phyloP scores from a whole-genome alignment of 78 protist genomes.

The Dictyostelium brefeldianum region DNA sequence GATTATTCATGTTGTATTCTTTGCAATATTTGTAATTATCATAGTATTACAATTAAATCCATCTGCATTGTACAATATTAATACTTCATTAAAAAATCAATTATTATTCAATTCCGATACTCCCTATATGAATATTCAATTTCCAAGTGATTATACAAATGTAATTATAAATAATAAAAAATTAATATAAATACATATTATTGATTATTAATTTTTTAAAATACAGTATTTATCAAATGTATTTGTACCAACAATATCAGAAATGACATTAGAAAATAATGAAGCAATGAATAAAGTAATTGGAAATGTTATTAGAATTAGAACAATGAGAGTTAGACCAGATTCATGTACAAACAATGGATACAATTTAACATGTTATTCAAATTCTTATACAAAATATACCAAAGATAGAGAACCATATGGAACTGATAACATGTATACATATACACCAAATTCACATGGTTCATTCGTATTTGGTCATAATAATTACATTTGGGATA shows the following conservation, averaged over 20 bases:
- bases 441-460: conserved; percentile 4
- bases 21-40: conserved; percentile 26
- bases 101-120: neutral
- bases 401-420: conserved; percentile 23
- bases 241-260: conserved; percentile 5
- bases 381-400: conserved; percentile 9
- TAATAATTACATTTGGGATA: conserved; percentile 60
- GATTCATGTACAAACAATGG: conserved; percentile 28
- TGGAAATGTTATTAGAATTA: conserved; percentile 34
- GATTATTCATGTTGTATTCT: conserved; percentile 43
- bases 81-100: conserved; percentile 21
- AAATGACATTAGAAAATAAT: conserved; percentile 23
- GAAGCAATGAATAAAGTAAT: conserved; percentile 50
- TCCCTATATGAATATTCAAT: neutral
- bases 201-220: neutral
- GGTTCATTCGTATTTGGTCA: conserved; percentile 53
- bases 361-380: conserved; percentile 23
- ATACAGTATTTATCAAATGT: conserved; percentile 11
- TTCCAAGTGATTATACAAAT: neutral
- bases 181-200: neutral
- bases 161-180: conserved; percentile 3
- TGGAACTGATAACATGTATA: conserved; percentile 6
- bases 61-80: conserved; percentile 11
- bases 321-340: conserved; percentile 35
- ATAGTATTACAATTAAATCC: conserved; percentile 48